These are phyloP conservation scores for Boletus patriciae DNA, from an alignment of 768 basidiomycete genomes.

Conservation along the genomic window DNA sequence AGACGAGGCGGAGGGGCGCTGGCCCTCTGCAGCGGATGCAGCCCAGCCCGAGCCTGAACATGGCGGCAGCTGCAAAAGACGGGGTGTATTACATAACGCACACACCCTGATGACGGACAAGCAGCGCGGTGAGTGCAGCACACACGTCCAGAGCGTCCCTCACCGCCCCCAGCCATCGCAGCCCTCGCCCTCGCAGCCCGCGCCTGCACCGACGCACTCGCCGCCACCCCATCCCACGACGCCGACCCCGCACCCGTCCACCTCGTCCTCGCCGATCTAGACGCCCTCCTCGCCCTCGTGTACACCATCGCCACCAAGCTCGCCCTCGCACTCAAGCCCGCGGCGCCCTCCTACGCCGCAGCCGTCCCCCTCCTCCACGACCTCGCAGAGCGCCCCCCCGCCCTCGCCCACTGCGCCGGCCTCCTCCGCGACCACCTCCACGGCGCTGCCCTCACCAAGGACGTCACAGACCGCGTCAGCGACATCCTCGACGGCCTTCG, in stretches of 20 bases:
- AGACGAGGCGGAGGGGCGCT: neutral
- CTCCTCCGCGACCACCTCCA: slow-evolving; percentile 43
- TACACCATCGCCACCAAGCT: slow-evolving; percentile 58
- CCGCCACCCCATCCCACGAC: neutral
- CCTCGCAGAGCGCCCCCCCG: slow-evolving; percentile 47
- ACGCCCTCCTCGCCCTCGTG: slow-evolving; percentile 59
- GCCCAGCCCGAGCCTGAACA: slow-evolving; percentile 6
- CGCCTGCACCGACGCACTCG: slow-evolving; percentile 24
- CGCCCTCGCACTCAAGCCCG: slow-evolving; percentile 60
- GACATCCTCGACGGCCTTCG: slow-evolving; percentile 47
- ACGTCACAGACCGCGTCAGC: slow-evolving; percentile 40
- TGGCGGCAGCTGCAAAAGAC: neutral
- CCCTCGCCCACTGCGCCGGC: slow-evolving; percentile 50
- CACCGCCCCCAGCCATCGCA: slow-evolving; percentile 5
- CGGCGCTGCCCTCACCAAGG: slow-evolving; percentile 48
- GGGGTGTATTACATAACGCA: neutral
- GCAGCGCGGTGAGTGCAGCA: no score
- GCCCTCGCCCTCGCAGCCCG: slow-evolving; percentile 15
- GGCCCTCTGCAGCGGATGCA: neutral
- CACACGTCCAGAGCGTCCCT: no score
- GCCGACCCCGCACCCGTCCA: slow-evolving; percentile 16
- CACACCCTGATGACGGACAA: no score
- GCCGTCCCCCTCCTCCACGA: slow-evolving; percentile 54
- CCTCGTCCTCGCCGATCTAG: slow-evolving; percentile 53
- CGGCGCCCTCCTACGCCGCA: slow-evolving; percentile 52